Conservation (phyloP, 768 basidiomycete genomes). For the Pleurotus ostreatus region DNA sequence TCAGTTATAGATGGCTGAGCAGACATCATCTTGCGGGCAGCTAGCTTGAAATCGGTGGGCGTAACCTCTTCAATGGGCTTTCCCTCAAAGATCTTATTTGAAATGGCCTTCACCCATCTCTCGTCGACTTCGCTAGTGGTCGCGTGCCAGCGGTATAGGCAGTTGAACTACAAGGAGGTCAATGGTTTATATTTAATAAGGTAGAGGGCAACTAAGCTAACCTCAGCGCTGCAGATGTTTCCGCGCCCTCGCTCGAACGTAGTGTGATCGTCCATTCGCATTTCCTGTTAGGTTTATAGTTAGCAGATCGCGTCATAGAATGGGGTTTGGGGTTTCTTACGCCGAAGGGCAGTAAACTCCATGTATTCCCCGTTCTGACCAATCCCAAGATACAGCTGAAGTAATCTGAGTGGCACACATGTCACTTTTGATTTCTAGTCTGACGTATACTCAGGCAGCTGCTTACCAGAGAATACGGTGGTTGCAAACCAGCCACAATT, state of each 20-base stretch:
- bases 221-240: constrained; percentile 81
- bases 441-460: background rate
- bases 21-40: constrained; percentile 32
- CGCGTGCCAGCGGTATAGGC: constrained; percentile 82
- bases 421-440: constrained; percentile 34
- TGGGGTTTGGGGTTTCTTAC: constrained; percentile 29
- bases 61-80: constrained; percentile 45
- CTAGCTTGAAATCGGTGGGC: constrained; percentile 46
- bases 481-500: constrained; percentile 80
- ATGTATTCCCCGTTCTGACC: constrained; percentile 66
- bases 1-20: constrained; percentile 43
- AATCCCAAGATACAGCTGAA: constrained; percentile 79
- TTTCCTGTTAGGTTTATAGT: constrained; percentile 42
- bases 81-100: constrained; percentile 49
- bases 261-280: constrained; percentile 56
- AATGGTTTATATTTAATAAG: constrained; percentile 1
- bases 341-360: constrained; percentile 74
- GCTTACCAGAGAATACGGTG: constrained; percentile 9
- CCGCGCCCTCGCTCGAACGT: constrained; percentile 78
- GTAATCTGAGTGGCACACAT: constrained; percentile 65
- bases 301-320: background rate
- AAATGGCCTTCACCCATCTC: constrained; percentile 54
- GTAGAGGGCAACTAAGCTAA: constrained; percentile 18
- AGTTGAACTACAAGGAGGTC: constrained; percentile 63
- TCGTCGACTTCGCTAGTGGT: constrained; percentile 73